These are phyloP conservation scores for Epichloe sibirici DNA, from an alignment of 2,329 filamentous ascomycete species.

Conservation along the genomic window DNA sequence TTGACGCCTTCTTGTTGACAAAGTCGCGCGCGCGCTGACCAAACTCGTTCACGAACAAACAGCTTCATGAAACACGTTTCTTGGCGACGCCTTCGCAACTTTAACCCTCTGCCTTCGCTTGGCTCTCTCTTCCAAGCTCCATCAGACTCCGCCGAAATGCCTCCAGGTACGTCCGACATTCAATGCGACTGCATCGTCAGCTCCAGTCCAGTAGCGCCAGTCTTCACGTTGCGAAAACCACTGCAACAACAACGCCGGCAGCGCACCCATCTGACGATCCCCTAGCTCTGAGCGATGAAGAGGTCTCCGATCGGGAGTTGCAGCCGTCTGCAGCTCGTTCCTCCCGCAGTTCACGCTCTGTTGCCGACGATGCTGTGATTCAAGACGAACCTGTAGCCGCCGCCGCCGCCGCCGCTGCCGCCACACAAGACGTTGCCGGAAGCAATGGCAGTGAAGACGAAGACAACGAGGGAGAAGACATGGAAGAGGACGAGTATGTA, in stretches of 20 bases:
- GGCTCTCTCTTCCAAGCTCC: not conserved
- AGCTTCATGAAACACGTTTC: not conserved
- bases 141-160: not conserved
- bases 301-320: constrained; percentile 20
- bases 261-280: constrained; percentile 9
- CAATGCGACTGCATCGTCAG: not conserved
- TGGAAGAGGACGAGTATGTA: constrained; percentile 32
- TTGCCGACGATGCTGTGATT: constrained; percentile 4
- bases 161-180: constrained; percentile 1
- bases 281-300: constrained; percentile 26
- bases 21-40: not conserved
- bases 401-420: constrained; percentile 4
- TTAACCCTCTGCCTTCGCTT: not conserved
- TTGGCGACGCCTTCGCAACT: not conserved
- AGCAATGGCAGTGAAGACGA: constrained; percentile 18
- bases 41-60: not conserved
- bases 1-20: not conserved
- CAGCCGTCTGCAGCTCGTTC: constrained; percentile 10
- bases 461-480: constrained; percentile 23
- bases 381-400: not conserved
- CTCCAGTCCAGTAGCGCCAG: not conserved
- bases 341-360: constrained; percentile 15
- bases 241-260: not conserved
- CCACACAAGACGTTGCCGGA: constrained; percentile 13
- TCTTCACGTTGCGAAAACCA: not conserved